A percentile compares a stretch with the other conserved stretches of the same genome.
phyloP scores from a whole-genome alignment of 1,139 yeast genomes.

The Yamadazyma jaroonii region DNA sequence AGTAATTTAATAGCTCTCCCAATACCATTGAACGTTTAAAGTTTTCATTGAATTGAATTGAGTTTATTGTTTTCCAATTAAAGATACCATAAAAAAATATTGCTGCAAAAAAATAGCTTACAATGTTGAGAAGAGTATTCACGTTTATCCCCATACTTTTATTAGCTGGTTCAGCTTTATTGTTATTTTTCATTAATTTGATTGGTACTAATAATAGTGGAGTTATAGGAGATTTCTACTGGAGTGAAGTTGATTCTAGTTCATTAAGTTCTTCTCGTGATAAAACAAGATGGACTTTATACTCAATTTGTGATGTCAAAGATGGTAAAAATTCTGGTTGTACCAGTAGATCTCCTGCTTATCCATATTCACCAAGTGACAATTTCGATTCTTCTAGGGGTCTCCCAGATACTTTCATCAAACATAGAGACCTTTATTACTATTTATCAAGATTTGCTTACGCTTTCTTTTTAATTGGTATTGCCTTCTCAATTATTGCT shows the following conservation, averaged over 20 bases:
- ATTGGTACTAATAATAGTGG: conserved; percentile 57
- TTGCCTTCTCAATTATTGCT: conserved; percentile 54
- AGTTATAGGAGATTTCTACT: conserved; percentile 55
- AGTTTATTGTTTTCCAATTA: not conserved
- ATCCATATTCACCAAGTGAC: conserved; percentile 62
- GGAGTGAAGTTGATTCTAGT: conserved; percentile 70
- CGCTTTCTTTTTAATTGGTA: conserved; percentile 62
- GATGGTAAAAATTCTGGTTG: conserved; percentile 44
- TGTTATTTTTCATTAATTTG: conserved; percentile 60
- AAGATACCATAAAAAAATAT: not conserved
- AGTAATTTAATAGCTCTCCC: too few species aligned
- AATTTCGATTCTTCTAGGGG: conserved; percentile 46
- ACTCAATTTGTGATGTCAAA: conserved; percentile 54
- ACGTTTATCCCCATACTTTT: conserved; percentile 27
- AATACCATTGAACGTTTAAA: too few species aligned
- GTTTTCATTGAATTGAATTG: too few species aligned
- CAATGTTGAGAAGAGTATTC: conserved; percentile 17
- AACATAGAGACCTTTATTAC: conserved; percentile 49
- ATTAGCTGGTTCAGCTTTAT: conserved; percentile 43
- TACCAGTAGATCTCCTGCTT: conserved; percentile 50
- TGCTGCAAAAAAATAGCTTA: not conserved
- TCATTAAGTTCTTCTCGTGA: conserved; percentile 36
- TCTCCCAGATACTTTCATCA: conserved; percentile 44
- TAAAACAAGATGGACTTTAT: conserved; percentile 69
- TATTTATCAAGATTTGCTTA: conserved; percentile 66